Evolutionary conservation across 2,329 filamentous ascomycete species (phyloP), one percentile per base, ranked within the genome.

Genomic region (Colletotrichum phormii): DNA sequence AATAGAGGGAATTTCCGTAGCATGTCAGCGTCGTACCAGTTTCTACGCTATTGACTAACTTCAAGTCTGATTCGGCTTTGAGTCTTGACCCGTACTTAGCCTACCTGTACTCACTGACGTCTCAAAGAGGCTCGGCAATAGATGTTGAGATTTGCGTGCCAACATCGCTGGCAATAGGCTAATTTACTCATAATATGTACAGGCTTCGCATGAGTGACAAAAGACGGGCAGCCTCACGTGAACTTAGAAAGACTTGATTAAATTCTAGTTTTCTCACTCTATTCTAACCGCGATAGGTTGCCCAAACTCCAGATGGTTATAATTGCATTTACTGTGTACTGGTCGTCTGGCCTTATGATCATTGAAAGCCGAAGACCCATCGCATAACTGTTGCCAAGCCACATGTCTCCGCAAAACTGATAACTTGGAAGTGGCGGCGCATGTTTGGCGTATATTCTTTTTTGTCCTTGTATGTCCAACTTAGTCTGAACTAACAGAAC

Each of bases 1-100:
- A 62, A 33, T n/a, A 46, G 55, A 60, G 18, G 24, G 3, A 33
- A 22, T 33, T 31, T 24, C 37, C 18, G 55, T 29, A 37, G 42
- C 64, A 35, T 67, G 55, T 53, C 64, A 67, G 64, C 31, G 54
- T 58, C 26, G 26, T 13, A 60, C 42, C 11, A 42, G 7, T 42
- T 42, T 18, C 15, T 13, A 24, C n/a, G n/a, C 29, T 51, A n/a
- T 9, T 33, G 18, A 46, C 18, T 8, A 51, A 8, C 37, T 24
- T 9, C 26, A 51, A 11, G 8, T 9, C 22, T 26, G n/a, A 18
- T 67, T 53, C 42, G 22, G 22, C 8, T 18, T 13, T 4, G 35
- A 46, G 22, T 22, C 22, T 42, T 12, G 35, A 29, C 22, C 13
- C 4, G 29, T 37, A n/a, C 22, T 15, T 13, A 29, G 26, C 26